Base-by-base conservation (phyloP, 495 filamentous ascomycete species). In the Jackrogersella minutella region DNA sequence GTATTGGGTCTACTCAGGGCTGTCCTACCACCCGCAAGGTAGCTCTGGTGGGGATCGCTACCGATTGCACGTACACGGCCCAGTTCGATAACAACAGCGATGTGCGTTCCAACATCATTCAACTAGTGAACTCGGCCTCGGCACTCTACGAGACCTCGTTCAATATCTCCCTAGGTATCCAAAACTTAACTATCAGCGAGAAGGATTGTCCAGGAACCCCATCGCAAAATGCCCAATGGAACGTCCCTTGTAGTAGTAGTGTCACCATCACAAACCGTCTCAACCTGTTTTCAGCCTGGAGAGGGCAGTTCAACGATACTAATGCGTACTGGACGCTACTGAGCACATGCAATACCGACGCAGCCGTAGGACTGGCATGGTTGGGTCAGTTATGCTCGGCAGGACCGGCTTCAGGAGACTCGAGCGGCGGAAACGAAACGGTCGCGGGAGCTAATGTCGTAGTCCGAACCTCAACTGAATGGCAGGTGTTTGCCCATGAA, bases 401-500 rank as follows among this genome's bases (percentile, higher is more conserved):
- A 28, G 88, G 86, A 14, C 79, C 88, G 1, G 73, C 73, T 74
- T 9, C 74, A 76, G 53, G 28, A 6, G 74, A 67, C 8, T 76
- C 72, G 36, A 77, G 78, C 16, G 76, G 77, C 9, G 73, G 70
- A n/a, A 81, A 83, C 49, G 90, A 90, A 73, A 87, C 86, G 1
- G 88, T 96, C 43, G 88, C 88, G 16, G 91, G 91, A 17, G 89
- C 95, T 40, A 97, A 97, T 74, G 92, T 99, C 21, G 93, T 99
- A 16, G 90, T 93, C 14, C 87, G 87, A 47, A 97, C 91, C 1
- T 80, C 85, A 9, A 90, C 86, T 17, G 92, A 96, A 68, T 99
- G 96, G 96, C 92, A 97, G 74, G 91, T 99, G 51, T 93, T 98
- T 78, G 94, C 95, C 61, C 95, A 99, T 71, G 96, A 99, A 75